Percentiles rank a stretch among this genome's conserved stretches.
Evolutionary conservation across 345 rosid genomes (phyloP).

Genomic region (Xanthoceras sorbifolium): DNA sequence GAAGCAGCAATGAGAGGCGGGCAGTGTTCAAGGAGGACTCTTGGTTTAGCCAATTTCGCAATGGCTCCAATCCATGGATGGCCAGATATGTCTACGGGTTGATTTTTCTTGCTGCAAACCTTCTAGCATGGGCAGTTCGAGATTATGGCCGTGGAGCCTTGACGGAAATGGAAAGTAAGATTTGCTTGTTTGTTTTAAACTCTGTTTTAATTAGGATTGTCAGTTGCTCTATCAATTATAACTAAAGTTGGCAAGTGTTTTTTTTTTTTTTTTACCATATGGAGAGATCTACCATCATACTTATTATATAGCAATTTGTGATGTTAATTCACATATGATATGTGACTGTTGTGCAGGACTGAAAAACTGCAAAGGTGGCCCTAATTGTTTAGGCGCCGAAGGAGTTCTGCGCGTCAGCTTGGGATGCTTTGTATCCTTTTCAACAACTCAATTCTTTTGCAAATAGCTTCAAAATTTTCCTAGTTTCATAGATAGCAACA

Average conservation of each 20-base stretch:
- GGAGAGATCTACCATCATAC: background rate
- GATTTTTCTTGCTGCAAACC: slow-evolving; percentile 73
- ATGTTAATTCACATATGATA: slow-evolving; percentile 15
- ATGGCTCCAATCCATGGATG: slow-evolving; percentile 92
- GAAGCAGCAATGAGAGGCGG: slow-evolving; percentile 32
- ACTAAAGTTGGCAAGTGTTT: background rate
- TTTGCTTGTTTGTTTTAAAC: slow-evolving; percentile 6
- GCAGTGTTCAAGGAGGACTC: slow-evolving; percentile 51
- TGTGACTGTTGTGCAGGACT: slow-evolving; percentile 53
- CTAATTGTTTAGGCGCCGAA: slow-evolving; percentile 85
- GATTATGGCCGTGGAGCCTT: slow-evolving; percentile 74
- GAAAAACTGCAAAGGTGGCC: slow-evolving; percentile 66
- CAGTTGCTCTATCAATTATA: background rate
- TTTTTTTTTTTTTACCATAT: background rate
- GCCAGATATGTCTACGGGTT: slow-evolving; percentile 84
- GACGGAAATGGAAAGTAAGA: slow-evolving; percentile 72
- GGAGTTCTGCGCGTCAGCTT: slow-evolving; percentile 95
- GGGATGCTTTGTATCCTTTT: slow-evolving; percentile 96
- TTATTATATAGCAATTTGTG: slow-evolving; percentile 1
- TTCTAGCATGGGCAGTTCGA: slow-evolving; percentile 89
- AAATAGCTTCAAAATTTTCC: background rate
- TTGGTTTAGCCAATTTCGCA: slow-evolving; percentile 79
- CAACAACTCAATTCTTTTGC: background rate
- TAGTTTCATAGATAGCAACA: background rate
- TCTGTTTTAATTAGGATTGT: background rate